Base-by-base conservation (phyloP, 805 yeast genomes). In the Cyberlindnera xylosilytica region DNA sequence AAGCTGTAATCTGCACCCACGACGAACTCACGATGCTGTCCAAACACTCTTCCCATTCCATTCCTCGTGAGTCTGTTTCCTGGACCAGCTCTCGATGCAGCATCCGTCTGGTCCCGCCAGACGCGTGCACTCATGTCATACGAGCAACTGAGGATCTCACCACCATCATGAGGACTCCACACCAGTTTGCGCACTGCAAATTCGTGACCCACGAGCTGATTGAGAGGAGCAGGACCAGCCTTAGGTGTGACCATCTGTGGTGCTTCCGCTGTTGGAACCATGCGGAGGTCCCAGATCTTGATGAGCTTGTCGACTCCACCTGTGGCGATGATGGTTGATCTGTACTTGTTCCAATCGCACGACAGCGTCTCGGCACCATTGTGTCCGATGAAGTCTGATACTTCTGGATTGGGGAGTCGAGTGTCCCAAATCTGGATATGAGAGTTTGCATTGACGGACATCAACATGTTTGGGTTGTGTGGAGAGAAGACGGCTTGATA, bases 1-100 rank as follows among this genome's bases (percentile, higher is more conserved):
- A 93, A 64, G 51, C 95, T 83, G 86, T 96, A 93, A 66, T 93
- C 98, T 50, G 90, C 84, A 15, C 95, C 97, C 53, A 86, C 78
- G 1, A 85, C 97, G 66, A 91, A 91, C 68, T 91, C 99, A 22
- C 79, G 73, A 65, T 93, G 98, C 40, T 64, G 65, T 18, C 74
- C 70, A 69, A 88, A 87, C 15, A 74, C 73, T 28, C 71, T 64
- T 28, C 81, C 69, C 0, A 85, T 84, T 18, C 68, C 68, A 16
- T 73, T 71, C 34, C 69, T 70, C 39, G 64, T 70, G 31, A 72
- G 49, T 49, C 73, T 65, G 38, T 74, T 75, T 30, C 46, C 61
- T 40, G 70, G 74, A 36, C 72, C 61, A 4, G 80, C 74, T 37
- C 73, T 62, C 3, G 81, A 79, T 32, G 74, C 72, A 39, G 76